A percentile compares a stretch with the other conserved stretches of the same genome.
Evolutionary conservation across 345 rosid genomes (phyloP).

Genomic region (Cardiospermum halicacabum): DNA sequence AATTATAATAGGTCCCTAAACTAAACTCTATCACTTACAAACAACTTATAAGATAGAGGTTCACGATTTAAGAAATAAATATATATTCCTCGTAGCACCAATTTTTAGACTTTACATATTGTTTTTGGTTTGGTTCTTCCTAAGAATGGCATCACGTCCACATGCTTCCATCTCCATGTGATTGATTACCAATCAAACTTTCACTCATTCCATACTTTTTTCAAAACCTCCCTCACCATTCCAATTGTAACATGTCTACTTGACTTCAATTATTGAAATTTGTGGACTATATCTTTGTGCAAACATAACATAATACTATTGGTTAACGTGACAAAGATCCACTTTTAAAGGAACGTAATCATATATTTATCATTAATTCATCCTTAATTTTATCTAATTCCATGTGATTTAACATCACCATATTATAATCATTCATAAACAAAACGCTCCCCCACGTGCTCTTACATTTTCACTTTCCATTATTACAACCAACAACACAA

Average conservation of each 20-base stretch:
- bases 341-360: neutral
- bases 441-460: neutral
- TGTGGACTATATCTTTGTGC: neutral
- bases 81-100: neutral
- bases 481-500: neutral
- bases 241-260: neutral
- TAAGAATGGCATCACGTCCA: conserved; percentile 5
- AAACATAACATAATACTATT: neutral
- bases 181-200: neutral
- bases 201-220: neutral
- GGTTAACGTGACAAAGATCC: neutral
- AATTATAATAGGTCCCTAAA: too few species aligned
- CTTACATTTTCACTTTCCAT: neutral
- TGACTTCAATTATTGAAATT: neutral
- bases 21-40: too few species aligned
- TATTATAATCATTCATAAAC: neutral
- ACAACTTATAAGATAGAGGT: too few species aligned
- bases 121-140: neutral
- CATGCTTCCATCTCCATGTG: conserved; percentile 10
- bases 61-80: too few species aligned
- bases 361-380: neutral
- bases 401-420: neutral
- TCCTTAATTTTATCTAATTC: neutral
- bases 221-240: conserved; percentile 2
- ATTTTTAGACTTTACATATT: neutral